A percentile compares a stretch with the other conserved stretches of the same genome.
Conservation (phyloP, 371 early-diverging fungal species). For the Rhizopus microsporus region DNA sequence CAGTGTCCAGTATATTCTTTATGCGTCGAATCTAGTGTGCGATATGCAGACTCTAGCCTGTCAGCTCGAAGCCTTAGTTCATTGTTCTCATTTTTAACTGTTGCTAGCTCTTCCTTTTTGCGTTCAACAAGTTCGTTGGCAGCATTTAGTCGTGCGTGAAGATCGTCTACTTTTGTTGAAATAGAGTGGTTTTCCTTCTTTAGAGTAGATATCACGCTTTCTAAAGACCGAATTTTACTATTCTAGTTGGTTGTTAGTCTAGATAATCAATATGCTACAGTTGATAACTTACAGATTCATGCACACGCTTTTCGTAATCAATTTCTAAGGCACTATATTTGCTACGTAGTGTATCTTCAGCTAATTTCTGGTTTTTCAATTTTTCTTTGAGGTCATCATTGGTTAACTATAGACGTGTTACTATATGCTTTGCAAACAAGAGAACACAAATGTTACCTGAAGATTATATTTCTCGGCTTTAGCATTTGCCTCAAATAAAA, state of each 20-base stretch:
- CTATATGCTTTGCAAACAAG: not conserved
- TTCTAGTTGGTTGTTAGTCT: not conserved
- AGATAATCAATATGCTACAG: not conserved
- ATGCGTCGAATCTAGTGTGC: not conserved
- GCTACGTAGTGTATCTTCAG: not conserved
- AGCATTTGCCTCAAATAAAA: not conserved
- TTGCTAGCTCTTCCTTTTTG: not conserved
- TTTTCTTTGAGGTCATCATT: not conserved
- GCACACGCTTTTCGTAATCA: not conserved
- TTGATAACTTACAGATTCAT: too few species aligned
- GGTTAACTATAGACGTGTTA: not conserved
- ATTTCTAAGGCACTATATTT: not conserved
- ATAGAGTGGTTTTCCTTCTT: not conserved
- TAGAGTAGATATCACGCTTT: not conserved
- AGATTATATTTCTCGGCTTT: slow-evolving; percentile 1
- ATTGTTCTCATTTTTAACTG: not conserved
- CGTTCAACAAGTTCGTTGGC: too few species aligned
- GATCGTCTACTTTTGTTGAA: not conserved
- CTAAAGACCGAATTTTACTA: not conserved
- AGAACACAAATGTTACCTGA: not conserved
- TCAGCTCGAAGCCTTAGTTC: not conserved
- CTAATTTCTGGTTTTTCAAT: not conserved
- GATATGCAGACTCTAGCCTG: not conserved
- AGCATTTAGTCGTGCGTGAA: too few species aligned
- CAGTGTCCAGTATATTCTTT: not conserved